Conservation (phyloP, 1,284 basidiomycete genomes). For the Austroboletus niveus region DNA sequence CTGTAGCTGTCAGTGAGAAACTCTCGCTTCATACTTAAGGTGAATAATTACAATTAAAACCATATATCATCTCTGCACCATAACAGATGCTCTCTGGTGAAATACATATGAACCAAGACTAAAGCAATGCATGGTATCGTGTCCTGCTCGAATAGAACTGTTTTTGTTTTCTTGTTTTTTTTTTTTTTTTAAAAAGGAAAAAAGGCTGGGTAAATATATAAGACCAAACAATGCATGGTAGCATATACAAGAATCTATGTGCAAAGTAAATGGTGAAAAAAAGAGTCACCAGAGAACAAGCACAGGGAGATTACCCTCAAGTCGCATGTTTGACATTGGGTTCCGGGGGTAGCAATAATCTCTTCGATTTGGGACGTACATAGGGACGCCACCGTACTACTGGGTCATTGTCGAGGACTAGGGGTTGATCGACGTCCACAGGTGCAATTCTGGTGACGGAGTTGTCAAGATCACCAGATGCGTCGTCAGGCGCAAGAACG, state of each 20-base stretch:
- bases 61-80: not conserved
- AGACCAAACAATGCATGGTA: no score
- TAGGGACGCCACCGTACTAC: constrained; percentile 20
- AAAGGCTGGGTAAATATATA: not conserved
- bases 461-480: not conserved
- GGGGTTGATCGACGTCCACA: constrained; percentile 16
- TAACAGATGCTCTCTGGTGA: not conserved
- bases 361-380: constrained; percentile 11
- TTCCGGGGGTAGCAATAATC: constrained; percentile 21
- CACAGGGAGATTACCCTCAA: not conserved
- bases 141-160: not conserved
- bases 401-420: constrained; percentile 2
- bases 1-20: no score
- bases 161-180: no score
- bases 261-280: not conserved
- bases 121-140: not conserved
- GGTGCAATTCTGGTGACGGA: not conserved
- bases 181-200: not conserved
- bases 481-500: constrained; percentile 28
- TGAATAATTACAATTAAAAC: not conserved
- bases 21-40: not conserved
- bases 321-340: not conserved
- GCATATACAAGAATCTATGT: no score
- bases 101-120: not conserved
- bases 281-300: not conserved